A percentile compares a stretch with the other conserved stretches of the same genome.
Evolutionary conservation across 2,329 filamentous ascomycete species (phyloP).

Genomic region (Stachybotrys chartarum): DNA sequence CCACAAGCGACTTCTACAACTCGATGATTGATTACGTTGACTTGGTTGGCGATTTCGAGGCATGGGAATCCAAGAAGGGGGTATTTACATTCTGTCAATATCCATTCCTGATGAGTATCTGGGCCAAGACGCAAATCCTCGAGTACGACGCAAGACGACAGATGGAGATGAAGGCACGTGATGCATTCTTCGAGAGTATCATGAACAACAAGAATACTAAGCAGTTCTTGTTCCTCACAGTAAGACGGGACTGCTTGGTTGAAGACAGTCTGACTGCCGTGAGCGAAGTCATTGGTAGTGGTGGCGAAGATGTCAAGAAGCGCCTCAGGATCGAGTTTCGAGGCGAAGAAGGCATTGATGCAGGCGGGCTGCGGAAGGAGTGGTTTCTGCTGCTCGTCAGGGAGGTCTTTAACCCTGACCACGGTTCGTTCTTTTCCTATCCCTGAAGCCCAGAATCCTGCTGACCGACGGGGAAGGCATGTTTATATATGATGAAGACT

Average conservation of each 20-base stretch:
- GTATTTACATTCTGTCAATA: constrained; percentile 90
- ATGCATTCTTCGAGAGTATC: constrained; percentile 88
- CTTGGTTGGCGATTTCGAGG: constrained; percentile 76
- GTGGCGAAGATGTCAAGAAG: constrained; percentile 84
- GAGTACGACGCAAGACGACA: constrained; percentile 83
- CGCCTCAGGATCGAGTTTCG: constrained; percentile 77
- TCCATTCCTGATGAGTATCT: constrained; percentile 85
- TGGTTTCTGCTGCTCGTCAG: constrained; percentile 87
- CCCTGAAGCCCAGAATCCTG: neutral
- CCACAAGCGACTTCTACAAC: constrained; percentile 83
- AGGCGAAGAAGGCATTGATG: constrained; percentile 87
- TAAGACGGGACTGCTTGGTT: constrained; percentile 78
- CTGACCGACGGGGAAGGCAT: constrained; percentile 50
- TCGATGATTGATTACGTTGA: constrained; percentile 82
- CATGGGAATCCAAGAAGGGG: constrained; percentile 68
- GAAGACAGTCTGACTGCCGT: constrained; percentile 83
- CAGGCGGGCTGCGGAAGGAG: constrained; percentile 83
- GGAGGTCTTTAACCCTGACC: constrained; percentile 85
- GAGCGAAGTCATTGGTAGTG: constrained; percentile 74
- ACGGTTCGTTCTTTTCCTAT: constrained; percentile 51
- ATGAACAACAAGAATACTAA: constrained; percentile 66
- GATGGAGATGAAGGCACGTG: constrained; percentile 81
- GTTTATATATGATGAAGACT: constrained; percentile 88
- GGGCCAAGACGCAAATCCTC: constrained; percentile 84
- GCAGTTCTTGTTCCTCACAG: constrained; percentile 69